A percentile compares a stretch with the other conserved stretches of the same genome.
Conservation (phyloP, 768 basidiomycete species). For the Lactarius akahatsu region DNA sequence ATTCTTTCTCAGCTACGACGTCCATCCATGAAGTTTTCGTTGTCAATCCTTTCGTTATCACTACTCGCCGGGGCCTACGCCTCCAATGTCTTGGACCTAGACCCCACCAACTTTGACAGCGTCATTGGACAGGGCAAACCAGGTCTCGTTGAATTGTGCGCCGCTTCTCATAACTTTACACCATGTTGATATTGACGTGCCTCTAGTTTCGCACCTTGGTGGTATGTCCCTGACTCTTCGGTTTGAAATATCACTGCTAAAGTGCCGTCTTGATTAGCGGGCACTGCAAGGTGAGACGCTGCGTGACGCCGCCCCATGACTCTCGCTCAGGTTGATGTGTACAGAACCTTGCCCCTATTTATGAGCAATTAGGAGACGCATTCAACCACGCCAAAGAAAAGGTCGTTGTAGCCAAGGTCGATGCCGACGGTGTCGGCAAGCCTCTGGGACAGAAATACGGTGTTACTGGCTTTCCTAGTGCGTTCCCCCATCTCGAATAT, state of each 20-base stretch:
- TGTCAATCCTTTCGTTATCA: slow-evolving; percentile 55
- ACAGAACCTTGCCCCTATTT: slow-evolving; percentile 83
- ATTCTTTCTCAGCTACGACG: slow-evolving; percentile 29
- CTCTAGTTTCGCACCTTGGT: slow-evolving; percentile 83
- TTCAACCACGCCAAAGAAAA: slow-evolving; percentile 76
- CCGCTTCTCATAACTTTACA: slow-evolving; percentile 27
- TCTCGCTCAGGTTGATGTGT: neutral
- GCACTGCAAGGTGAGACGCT: slow-evolving; percentile 72
- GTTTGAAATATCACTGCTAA: neutral
- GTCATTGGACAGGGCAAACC: slow-evolving; percentile 77
- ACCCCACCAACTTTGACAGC: slow-evolving; percentile 69
- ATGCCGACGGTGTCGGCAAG: slow-evolving; percentile 86
- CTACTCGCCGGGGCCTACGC: slow-evolving; percentile 57
- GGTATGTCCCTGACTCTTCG: slow-evolving; percentile 47
- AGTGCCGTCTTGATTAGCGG: slow-evolving; percentile 46
- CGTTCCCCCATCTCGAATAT: slow-evolving; percentile 36
- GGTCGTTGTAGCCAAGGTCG: slow-evolving; percentile 87
- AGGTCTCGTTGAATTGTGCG: slow-evolving; percentile 90
- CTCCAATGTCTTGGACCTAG: slow-evolving; percentile 84
- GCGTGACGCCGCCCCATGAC: neutral
- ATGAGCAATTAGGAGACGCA: slow-evolving; percentile 89
- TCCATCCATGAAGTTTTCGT: slow-evolving; percentile 58
- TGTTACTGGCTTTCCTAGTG: slow-evolving; percentile 85
- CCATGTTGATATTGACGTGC: slow-evolving; percentile 1
- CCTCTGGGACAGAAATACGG: slow-evolving; percentile 74